phyloP scores from a whole-genome alignment of 1,139 yeast genomes.

The Geotrichum citri-aurantii region DNA sequence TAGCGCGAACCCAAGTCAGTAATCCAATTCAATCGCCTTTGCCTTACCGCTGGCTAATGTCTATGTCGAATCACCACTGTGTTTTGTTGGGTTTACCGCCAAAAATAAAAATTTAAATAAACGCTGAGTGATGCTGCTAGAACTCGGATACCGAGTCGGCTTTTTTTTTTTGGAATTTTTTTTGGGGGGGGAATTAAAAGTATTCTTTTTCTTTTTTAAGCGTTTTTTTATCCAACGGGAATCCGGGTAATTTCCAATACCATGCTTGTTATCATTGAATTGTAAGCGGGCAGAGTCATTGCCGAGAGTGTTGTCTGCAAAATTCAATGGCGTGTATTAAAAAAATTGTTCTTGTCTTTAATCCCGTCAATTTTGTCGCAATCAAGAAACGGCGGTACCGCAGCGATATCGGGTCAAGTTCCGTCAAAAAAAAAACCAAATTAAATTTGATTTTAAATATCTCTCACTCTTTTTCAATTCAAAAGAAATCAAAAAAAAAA shows the following conservation, averaged over 20 bases:
- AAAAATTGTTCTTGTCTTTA: too few relatives aligned
- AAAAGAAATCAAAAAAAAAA: neutral
- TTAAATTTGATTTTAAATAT: neutral
- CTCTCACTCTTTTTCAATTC: neutral
- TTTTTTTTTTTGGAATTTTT: too few relatives aligned
- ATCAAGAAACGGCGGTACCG: neutral
- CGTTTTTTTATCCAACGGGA: neutral
- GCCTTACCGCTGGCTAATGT: neutral
- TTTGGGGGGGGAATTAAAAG: neutral
- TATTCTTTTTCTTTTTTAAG: neutral
- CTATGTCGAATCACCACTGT: neutral
- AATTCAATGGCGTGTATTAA: neutral
- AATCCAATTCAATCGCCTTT: neutral
- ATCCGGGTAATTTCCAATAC: neutral
- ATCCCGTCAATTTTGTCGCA: neutral
- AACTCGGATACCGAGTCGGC: neutral
- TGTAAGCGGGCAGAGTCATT: too few relatives aligned
- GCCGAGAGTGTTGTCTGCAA: neutral
- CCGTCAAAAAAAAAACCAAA: neutral
- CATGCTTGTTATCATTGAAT: neutral
- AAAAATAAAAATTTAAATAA: too few relatives aligned
- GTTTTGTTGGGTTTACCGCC: neutral
- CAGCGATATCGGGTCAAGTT: neutral
- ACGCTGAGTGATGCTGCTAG: neutral
- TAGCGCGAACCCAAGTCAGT: neutral